Base-by-base conservation (phyloP, 1,139 yeast genomes). In the Yamadazyma membranifaciens region DNA sequence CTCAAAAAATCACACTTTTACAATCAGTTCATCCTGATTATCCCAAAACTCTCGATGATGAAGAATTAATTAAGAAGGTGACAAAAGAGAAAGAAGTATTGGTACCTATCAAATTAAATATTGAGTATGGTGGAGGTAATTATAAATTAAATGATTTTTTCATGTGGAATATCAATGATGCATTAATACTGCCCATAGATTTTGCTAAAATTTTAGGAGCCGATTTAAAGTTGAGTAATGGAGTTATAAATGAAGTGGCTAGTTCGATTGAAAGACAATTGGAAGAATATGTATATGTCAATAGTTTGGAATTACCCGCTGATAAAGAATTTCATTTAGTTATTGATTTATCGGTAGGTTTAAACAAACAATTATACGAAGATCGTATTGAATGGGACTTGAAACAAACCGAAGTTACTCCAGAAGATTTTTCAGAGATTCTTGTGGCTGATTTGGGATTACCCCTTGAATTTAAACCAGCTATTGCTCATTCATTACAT, bases 311-410 rank as follows among this genome's bases (percentile, higher is more conserved):
- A 33, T 73, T 85, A 20, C 80, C 83, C 20, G 65, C 81, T 4
- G 85, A 87, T 9, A 63, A 59, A n/a, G 84, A 81, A 29, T 79
- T 79, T 46, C 94, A 86, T 52, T 95, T 87, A 4, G 75, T 92
- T 6, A 77, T 92, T 33, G 87, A 88, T 49, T 64, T 92, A 39
- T 83, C 94, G 11, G 89, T 94, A 33, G 88, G 85, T 57, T 69
- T 92, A 47, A 89, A 89, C 52, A 87, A 87, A 55, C 83, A 83
- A 53, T 73, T 91, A 37, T 88, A 84, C 55, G 96, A 91, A 54
- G 99, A 92, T 63, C 85, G 87, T 57, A 84, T 92, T 50, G 98
- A 92, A 61, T 92, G 98, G 98, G 95, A 92, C 57, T 68, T 92
- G 45, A 71, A 66, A 24, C 81, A 81, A 48, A 69, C 73, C n/a